Evolutionary conservation across 345 rosid species (phyloP).

Genomic region (Hevea brasiliensis): DNA sequence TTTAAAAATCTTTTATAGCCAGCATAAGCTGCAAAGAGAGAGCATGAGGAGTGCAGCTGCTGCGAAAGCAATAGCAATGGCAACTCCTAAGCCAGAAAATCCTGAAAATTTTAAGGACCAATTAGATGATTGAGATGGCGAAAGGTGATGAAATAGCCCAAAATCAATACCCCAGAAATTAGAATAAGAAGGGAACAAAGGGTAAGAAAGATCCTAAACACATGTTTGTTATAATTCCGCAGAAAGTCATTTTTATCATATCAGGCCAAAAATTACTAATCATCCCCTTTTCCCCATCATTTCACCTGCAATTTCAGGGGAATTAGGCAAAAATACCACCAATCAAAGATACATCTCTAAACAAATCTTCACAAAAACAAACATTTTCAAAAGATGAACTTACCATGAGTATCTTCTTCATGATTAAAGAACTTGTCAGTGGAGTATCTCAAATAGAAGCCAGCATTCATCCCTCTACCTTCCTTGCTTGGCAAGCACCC

Average conservation of each 20-base stretch:
- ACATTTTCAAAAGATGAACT: neutral
- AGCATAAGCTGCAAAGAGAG: constrained; percentile 33
- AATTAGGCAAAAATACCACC: no score
- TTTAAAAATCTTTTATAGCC: constrained; percentile 25
- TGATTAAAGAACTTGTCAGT: constrained; percentile 34
- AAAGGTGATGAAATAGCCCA: neutral
- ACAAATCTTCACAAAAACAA: neutral
- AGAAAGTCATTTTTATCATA: neutral
- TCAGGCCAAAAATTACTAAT: neutral
- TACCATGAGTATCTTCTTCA: constrained; percentile 30
- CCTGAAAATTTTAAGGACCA: constrained; percentile 8
- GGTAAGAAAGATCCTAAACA: neutral
- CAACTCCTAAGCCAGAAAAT: constrained; percentile 16
- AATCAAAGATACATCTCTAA: neutral
- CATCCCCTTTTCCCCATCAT: no score
- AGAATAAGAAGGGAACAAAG: neutral
- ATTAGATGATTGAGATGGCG: neutral
- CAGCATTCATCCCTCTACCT: constrained; percentile 52
- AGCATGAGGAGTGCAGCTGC: constrained; percentile 37
- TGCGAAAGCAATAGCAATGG: constrained; percentile 32
- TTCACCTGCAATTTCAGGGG: no score
- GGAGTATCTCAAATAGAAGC: constrained; percentile 49
- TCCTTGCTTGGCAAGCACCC: constrained; percentile 40
- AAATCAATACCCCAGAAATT: neutral
- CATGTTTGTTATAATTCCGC: neutral